Base-by-base conservation (phyloP, 108 stramenopile species). In the Cyclotella distinguenda region DNA sequence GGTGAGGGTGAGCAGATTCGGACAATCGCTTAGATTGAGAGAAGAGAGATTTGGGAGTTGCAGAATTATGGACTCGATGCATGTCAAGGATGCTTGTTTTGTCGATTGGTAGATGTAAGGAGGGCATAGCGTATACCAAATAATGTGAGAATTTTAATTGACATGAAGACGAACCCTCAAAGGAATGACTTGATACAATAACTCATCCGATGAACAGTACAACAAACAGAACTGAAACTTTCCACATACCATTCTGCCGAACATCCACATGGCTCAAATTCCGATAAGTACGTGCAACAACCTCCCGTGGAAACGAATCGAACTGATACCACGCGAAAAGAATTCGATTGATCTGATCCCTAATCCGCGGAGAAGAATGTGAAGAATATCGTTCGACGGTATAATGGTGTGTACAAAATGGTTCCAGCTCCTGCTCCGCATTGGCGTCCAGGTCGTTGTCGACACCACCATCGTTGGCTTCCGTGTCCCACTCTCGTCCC, bases 1-100 rank as follows among this genome's bases (percentile, higher is more conserved):
- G 10, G 44, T 19, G n/a, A 68, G 51, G 6, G 74, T 64, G 19
- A 35, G 47, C 15, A 73, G 30, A 35, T 69, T 69, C 16, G 74
- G 67, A 69, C 74, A 75, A 33, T 75, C 74, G 38, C 74, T 75
- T 8, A 75, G 11, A 43, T 75, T 75, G 36, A 75, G 66, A 3
- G 67, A 68, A 10, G 66, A 30, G 15, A 75, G 52, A 32, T 75
- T 33, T 7, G 74, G 74, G 18, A 75, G 48, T 25, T 75, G 67
- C 4, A 22, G n/a, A 25, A 75, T 55, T 3, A 74, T 67, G 23
- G 74, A 69, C 19, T 69, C 68, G 16, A 75, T 75, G 42, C 60
- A 75, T 34, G 56, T 60, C 47, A 73, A 34, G 5, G 72, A 56
- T 65, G 64, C 72, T 73, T 35, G 18, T 35, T 48, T 48, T 19